Percentiles rank a stretch among this genome's conserved stretches.
These are phyloP conservation scores for Tilletia horrida DNA, from an alignment of 1,284 basidiomycete species.

Conservation along the genomic window DNA sequence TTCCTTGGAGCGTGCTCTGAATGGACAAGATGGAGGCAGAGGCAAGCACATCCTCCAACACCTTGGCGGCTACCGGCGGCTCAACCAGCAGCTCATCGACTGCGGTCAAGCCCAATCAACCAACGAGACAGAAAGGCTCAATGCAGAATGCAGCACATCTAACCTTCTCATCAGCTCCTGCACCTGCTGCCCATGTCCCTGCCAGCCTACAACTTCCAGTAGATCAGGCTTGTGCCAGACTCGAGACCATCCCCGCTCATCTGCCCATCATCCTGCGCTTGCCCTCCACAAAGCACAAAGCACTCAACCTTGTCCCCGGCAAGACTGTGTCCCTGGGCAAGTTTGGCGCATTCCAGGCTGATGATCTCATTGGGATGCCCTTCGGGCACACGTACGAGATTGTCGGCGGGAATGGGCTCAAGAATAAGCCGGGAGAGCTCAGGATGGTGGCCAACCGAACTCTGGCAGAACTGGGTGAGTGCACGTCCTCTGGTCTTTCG, in stretches of 20 bases:
- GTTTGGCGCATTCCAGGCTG: constrained; percentile 50
- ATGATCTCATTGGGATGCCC: constrained; percentile 51
- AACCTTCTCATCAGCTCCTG: no score
- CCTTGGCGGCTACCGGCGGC: no score
- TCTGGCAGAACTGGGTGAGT: constrained; percentile 24
- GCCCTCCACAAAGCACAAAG: constrained; percentile 45
- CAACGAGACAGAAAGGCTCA: no score
- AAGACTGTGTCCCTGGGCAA: constrained; percentile 51
- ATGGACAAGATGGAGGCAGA: no score
- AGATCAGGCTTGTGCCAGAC: background rate
- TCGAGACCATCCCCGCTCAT: background rate
- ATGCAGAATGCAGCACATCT: no score
- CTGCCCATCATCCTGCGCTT: constrained; percentile 37
- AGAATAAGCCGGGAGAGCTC: constrained; percentile 15
- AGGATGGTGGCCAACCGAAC: constrained; percentile 19
- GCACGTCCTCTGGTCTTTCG: constrained; percentile 6
- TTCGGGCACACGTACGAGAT: constrained; percentile 52
- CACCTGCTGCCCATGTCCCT: no score
- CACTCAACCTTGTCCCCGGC: constrained; percentile 38
- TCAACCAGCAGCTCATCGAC: no score
- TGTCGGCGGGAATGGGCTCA: background rate
- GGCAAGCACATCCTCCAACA: no score
- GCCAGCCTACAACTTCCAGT: no score
- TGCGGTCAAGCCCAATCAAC: no score
- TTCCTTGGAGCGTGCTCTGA: no score